Evolutionary conservation across 768 basidiomycete species (phyloP).

Genomic region (Coprinellus aureogranulatus): DNA sequence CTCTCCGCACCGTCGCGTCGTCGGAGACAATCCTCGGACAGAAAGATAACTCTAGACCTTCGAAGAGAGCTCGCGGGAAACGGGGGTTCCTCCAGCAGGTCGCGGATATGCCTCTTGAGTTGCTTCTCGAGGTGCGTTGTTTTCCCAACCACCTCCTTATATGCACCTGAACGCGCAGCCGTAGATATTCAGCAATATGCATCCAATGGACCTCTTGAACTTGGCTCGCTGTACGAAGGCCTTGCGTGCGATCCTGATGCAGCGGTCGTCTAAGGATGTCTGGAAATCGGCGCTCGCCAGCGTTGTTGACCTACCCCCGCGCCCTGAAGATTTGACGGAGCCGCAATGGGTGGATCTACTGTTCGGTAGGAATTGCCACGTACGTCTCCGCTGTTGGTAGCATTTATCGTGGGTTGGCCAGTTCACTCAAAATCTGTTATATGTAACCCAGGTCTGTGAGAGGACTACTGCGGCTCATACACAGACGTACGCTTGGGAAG

Average conservation of each 20-base stretch:
- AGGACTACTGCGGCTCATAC: neutral
- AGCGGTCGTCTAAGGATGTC: neutral
- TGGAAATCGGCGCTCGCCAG: constrained; percentile 1
- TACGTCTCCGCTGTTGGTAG: too few species aligned
- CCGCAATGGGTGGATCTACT: constrained; percentile 8
- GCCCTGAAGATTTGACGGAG: constrained; percentile 7
- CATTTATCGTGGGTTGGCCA: too few species aligned
- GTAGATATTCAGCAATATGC: constrained; percentile 35
- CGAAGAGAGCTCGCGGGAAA: constrained; percentile 1
- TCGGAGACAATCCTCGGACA: neutral
- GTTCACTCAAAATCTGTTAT: neutral
- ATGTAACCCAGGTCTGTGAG: neutral
- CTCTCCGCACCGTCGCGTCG: neutral
- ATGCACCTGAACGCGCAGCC: neutral
- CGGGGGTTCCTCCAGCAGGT: constrained; percentile 8
- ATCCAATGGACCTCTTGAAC: constrained; percentile 34
- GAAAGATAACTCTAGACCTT: neutral
- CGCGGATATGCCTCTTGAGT: constrained; percentile 13
- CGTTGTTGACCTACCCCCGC: neutral
- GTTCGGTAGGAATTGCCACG: constrained; percentile 7
- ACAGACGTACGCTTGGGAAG: constrained; percentile 1
- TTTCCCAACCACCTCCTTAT: neutral
- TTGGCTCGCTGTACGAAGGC: constrained; percentile 37
- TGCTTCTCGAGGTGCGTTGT: constrained; percentile 9
- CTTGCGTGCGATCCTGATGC: constrained; percentile 26